These are phyloP conservation scores for Leucocoprinus sp. DNA, from an alignment of 768 basidiomycete genomes.

Conservation along the genomic window DNA sequence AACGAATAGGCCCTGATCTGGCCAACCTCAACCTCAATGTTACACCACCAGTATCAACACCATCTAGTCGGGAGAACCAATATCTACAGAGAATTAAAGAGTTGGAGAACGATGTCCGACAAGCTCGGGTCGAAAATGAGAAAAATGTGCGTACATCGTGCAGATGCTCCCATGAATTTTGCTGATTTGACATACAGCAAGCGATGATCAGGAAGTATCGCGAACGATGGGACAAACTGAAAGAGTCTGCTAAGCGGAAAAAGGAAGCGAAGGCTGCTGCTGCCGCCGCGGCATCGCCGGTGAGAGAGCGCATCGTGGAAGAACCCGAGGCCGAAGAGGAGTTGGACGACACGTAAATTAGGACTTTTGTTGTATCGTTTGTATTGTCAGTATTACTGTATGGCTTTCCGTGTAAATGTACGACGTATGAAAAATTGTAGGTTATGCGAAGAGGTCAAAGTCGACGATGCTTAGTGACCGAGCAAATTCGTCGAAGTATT, in stretches of 20 bases:
- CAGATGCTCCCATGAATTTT: conserved; percentile 2
- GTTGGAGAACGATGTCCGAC: conserved; percentile 70
- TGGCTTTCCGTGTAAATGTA: no score
- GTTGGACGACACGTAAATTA: conserved; percentile 25
- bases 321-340: conserved; percentile 52
- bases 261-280: conserved; percentile 63
- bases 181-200: conserved; percentile 1
- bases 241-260: conserved; percentile 81
- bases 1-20: conserved; percentile 47
- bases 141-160: conserved; percentile 54
- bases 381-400: not conserved
- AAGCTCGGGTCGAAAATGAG: conserved; percentile 63
- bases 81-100: conserved; percentile 63
- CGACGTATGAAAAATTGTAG: no score
- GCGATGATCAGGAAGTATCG: conserved; percentile 62
- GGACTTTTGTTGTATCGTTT: not conserved
- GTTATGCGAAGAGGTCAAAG: conserved; percentile 59
- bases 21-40: conserved; percentile 50
- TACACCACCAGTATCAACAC: conserved; percentile 36
- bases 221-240: conserved; percentile 85
- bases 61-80: conserved; percentile 47
- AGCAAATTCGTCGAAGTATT: conserved; percentile 47
- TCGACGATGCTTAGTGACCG: conserved; percentile 58
- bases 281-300: conserved; percentile 32
- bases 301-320: conserved; percentile 68